Conservation (phyloP, 257 asterid genomes). For the Solanum neorickii region DNA sequence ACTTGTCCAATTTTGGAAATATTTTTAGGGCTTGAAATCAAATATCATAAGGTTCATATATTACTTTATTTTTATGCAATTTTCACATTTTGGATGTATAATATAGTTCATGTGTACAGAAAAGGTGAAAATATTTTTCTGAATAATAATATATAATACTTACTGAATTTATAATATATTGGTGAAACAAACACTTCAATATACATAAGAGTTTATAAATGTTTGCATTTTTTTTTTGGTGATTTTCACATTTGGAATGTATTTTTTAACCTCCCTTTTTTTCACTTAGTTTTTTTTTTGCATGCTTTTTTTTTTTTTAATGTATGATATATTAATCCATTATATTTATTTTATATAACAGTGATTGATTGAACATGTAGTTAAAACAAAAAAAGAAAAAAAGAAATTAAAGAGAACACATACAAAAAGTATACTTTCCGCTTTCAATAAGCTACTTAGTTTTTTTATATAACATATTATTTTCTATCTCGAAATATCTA, state of each 20-base stretch:
- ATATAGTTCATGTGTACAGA: not conserved
- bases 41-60: not conserved
- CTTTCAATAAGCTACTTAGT: not conserved
- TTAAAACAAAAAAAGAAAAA: no score
- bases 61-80: not conserved
- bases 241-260: not conserved
- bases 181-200: not conserved
- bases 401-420: not conserved
- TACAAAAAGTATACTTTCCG: not conserved
- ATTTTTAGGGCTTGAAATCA: slow-evolving; percentile 35
- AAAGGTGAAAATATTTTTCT: not conserved
- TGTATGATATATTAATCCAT: not conserved
- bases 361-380: not conserved
- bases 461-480: no score
- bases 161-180: not conserved
- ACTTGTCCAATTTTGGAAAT: slow-evolving; percentile 27
- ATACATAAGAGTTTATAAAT: not conserved
- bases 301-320: not conserved
- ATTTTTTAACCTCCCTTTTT: not conserved
- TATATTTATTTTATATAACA: not conserved
- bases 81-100: not conserved
- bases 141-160: not conserved
- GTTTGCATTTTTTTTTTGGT: not conserved
- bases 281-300: not conserved
- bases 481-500: not conserved